Percentiles rank a stretch among this genome's conserved stretches.
These are phyloP conservation scores for Coemansia sp. DNA, from an alignment of 192 early-diverging fungal genomes.

Conservation along the genomic window DNA sequence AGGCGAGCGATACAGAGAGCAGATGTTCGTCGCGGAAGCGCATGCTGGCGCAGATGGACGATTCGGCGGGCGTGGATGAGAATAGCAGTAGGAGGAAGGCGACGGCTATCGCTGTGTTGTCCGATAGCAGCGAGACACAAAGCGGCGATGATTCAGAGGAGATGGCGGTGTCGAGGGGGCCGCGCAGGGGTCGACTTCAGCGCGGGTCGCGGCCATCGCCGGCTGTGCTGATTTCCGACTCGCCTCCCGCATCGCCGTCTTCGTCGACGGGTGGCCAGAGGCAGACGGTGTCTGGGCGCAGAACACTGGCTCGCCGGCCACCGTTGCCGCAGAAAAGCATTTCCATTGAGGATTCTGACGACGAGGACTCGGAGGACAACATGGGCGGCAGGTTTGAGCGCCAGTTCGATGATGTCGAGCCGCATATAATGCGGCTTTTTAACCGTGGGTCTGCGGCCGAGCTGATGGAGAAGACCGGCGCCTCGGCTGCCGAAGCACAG, in stretches of 20 bases:
- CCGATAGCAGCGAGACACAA: constrained; percentile 19
- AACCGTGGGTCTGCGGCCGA: constrained; percentile 28
- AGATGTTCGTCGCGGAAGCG: constrained; percentile 21
- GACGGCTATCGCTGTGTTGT: constrained; percentile 12
- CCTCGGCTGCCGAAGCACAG: constrained; percentile 30
- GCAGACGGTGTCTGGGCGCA: neutral
- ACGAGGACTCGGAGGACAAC: constrained; percentile 4
- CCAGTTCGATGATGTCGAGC: constrained; percentile 30
- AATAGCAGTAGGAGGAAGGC: constrained; percentile 14
- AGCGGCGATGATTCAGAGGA: constrained; percentile 9
- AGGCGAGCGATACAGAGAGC: constrained; percentile 1
- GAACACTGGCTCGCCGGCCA: constrained; percentile 15
- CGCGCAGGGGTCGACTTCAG: constrained; percentile 22
- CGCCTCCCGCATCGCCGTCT: constrained; percentile 9
- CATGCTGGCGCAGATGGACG: constrained; percentile 10
- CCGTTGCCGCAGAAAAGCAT: neutral
- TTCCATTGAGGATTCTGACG: constrained; percentile 16
- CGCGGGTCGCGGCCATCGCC: constrained; percentile 25
- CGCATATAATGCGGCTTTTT: constrained; percentile 40
- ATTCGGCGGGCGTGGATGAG: constrained; percentile 4
- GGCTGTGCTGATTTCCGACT: neutral
- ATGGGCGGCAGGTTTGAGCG: constrained; percentile 8
- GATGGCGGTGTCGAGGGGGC: neutral
- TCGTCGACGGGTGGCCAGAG: neutral
- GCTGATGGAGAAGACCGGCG: constrained; percentile 35